Evolutionary conservation across 1,284 basidiomycete genomes (phyloP).

Genomic region (Trametes sp.): DNA sequence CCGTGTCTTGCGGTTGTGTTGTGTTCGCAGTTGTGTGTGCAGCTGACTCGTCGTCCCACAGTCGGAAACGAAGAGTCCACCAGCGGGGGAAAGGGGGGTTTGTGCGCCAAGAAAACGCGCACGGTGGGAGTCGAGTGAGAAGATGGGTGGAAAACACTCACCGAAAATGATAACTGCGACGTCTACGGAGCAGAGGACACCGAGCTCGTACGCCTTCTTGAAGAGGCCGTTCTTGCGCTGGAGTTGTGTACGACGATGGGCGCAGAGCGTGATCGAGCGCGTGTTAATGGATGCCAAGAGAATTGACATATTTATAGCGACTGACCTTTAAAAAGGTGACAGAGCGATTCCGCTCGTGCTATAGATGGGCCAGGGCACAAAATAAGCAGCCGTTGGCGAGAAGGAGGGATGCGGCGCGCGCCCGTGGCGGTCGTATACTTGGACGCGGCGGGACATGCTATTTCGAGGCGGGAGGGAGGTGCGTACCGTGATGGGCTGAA

Average conservation of each 20-base stretch:
- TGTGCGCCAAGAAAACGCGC: constrained; percentile 31
- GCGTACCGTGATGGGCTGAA: constrained; percentile 83
- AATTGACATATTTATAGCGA: constrained; percentile 43
- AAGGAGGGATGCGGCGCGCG: constrained; percentile 35
- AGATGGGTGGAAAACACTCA: constrained; percentile 31
- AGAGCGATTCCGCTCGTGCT: constrained; percentile 91
- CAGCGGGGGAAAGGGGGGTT: not conserved
- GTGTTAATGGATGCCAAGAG: constrained; percentile 47
- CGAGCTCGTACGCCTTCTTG: constrained; percentile 91
- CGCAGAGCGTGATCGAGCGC: constrained; percentile 33
- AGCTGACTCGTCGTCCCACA: not conserved
- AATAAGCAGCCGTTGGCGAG: constrained; percentile 37
- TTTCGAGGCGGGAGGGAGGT: constrained; percentile 29
- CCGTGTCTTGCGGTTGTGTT: not conserved
- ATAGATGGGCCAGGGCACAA: constrained; percentile 43
- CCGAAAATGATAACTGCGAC: constrained; percentile 76
- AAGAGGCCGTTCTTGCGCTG: constrained; percentile 89
- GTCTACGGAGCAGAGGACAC: constrained; percentile 77
- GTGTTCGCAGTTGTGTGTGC: not conserved
- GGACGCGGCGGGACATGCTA: constrained; percentile 32
- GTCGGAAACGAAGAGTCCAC: not conserved
- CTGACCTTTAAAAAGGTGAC: constrained; percentile 90
- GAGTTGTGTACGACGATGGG: constrained; percentile 38
- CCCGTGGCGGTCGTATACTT: constrained; percentile 29
- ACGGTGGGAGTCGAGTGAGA: constrained; percentile 7